phyloP scores from a whole-genome alignment of 257 asterid genomes.

The Paraleonurus japonicus region DNA sequence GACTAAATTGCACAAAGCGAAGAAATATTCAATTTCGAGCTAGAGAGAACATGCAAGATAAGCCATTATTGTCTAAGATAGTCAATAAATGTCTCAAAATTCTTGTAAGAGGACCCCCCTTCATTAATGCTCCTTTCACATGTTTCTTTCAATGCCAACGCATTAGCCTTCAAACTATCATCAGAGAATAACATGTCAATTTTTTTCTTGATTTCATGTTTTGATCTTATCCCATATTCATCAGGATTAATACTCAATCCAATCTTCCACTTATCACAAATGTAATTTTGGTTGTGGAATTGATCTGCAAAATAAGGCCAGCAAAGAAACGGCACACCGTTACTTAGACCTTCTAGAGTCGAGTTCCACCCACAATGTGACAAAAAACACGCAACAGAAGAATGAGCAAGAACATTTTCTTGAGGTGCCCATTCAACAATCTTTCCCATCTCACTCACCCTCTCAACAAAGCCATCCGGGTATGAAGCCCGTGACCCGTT shows the following conservation, averaged over 20 bases:
- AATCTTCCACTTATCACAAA: slow-evolving; percentile 43
- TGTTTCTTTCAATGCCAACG: slow-evolving; percentile 30
- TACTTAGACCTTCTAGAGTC: slow-evolving; percentile 31
- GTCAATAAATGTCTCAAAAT: slow-evolving; percentile 30
- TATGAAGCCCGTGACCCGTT: slow-evolving; percentile 25
- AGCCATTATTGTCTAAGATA: background rate
- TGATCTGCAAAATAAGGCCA: slow-evolving; percentile 53
- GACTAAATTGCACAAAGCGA: background rate
- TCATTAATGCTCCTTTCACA: slow-evolving; percentile 24
- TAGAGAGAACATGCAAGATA: background rate
- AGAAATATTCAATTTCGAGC: background rate
- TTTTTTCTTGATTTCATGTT: slow-evolving; percentile 39
- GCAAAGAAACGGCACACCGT: slow-evolving; percentile 42
- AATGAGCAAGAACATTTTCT: slow-evolving; percentile 39
- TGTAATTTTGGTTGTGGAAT: slow-evolving; percentile 33
- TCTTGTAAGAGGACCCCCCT: slow-evolving; percentile 44
- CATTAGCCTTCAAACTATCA: slow-evolving; percentile 33
- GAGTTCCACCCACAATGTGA: slow-evolving; percentile 59
- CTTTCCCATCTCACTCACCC: slow-evolving; percentile 32
- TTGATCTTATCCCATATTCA: slow-evolving; percentile 37
- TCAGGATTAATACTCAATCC: slow-evolving; percentile 36
- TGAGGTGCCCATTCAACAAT: slow-evolving; percentile 49
- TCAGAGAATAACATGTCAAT: slow-evolving; percentile 24
- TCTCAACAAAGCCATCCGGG: slow-evolving; percentile 40
- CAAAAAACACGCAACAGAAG: slow-evolving; percentile 35